Evolutionary conservation across 2,329 filamentous ascomycete species (phyloP).

Genomic region (Aureobasidium sp.): DNA sequence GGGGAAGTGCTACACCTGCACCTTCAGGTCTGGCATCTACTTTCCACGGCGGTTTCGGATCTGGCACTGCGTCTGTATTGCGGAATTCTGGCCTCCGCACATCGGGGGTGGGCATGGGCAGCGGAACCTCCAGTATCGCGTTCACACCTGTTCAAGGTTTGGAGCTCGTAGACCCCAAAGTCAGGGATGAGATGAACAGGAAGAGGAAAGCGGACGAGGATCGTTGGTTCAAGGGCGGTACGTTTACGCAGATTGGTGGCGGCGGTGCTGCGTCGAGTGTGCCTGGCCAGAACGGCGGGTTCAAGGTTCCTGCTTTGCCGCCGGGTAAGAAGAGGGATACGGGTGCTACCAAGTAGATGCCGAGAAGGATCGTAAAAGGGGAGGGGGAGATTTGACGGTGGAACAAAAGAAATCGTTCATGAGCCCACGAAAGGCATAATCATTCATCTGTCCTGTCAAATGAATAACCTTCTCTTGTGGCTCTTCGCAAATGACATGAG

Average conservation of each 20-base stretch:
- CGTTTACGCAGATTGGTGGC: slow-evolving; percentile 76
- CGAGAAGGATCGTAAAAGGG: too few relatives aligned
- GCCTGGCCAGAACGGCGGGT: slow-evolving; percentile 50
- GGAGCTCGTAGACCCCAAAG: slow-evolving; percentile 90
- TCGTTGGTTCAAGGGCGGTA: slow-evolving; percentile 94
- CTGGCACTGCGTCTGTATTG: slow-evolving; percentile 60
- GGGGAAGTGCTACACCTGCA: slow-evolving; percentile 58
- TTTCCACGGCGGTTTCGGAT: slow-evolving; percentile 68
- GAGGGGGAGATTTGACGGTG: too few relatives aligned
- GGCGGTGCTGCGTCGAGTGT: too few relatives aligned
- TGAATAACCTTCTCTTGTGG: too few relatives aligned
- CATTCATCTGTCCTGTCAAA: too few relatives aligned
- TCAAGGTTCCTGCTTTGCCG: slow-evolving; percentile 76
- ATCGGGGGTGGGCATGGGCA: slow-evolving; percentile 63
- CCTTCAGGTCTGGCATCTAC: slow-evolving; percentile 64
- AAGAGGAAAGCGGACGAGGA: slow-evolving; percentile 94
- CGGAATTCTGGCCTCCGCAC: slow-evolving; percentile 72
- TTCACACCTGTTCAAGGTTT: slow-evolving; percentile 94
- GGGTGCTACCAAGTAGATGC: not conserved
- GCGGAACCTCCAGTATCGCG: slow-evolving; percentile 65
- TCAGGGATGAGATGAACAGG: slow-evolving; percentile 75
- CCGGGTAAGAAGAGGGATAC: slow-evolving; percentile 55
- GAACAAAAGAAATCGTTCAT: too few relatives aligned
- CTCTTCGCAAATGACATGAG: too few relatives aligned
- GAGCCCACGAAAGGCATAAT: too few relatives aligned